Evolutionary conservation across 108 stramenopile genomes (phyloP).

Genomic region (Cyclotella choctawhatcheeana): DNA sequence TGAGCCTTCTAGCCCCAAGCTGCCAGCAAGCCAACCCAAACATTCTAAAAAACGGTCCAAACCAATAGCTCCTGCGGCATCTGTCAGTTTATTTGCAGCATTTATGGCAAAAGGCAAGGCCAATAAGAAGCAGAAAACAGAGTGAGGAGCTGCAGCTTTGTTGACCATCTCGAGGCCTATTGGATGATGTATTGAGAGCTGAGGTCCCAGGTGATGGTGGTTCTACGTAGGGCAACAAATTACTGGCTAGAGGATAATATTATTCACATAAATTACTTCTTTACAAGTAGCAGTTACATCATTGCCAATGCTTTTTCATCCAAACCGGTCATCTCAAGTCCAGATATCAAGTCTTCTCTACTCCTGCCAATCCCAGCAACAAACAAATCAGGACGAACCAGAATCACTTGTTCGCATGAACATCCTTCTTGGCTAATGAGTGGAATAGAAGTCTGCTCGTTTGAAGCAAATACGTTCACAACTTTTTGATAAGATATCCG

Average conservation of each 20-base stretch:
- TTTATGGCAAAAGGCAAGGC: constrained; percentile 32
- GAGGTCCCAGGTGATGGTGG: too few species aligned
- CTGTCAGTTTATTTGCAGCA: constrained; percentile 46
- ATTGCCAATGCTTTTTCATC: not conserved
- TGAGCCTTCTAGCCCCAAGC: constrained; percentile 9
- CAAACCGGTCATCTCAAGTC: not conserved
- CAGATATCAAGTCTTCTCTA: not conserved
- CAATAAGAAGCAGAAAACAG: constrained; percentile 27
- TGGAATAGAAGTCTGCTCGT: constrained; percentile 12
- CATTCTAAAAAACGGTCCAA: constrained; percentile 26
- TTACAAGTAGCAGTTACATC: too few species aligned
- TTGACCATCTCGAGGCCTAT: constrained; percentile 4
- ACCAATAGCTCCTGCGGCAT: constrained; percentile 30
- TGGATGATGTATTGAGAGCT: not conserved
- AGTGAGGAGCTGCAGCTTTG: not conserved
- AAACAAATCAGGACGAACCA: constrained; percentile 17
- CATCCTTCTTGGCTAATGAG: not conserved
- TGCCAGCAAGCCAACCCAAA: constrained; percentile 1
- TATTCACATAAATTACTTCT: too few species aligned
- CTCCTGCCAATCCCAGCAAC: constrained; percentile 1
- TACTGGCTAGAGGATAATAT: too few species aligned
- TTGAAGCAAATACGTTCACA: not conserved
- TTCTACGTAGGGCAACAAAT: too few species aligned
- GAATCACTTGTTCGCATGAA: not conserved
- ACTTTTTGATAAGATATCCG: not conserved